Percentiles rank a stretch among this genome's conserved stretches.
phyloP scores from a whole-genome alignment of 1,139 yeast genomes.

The Geotrichum fermentans region DNA sequence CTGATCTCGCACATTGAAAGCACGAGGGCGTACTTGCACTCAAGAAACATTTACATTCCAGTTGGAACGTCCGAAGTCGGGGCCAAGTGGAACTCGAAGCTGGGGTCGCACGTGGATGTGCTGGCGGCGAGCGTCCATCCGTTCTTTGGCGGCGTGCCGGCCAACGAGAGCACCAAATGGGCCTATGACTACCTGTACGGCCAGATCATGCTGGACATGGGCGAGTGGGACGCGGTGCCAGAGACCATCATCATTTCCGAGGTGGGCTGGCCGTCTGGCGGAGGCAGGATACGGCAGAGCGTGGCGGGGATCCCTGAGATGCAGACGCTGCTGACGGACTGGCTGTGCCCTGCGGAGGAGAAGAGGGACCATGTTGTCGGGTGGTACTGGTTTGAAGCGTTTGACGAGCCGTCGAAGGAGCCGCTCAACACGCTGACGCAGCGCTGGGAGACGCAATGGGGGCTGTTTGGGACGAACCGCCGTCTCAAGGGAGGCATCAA shows the following conservation, averaged over 20 bases:
- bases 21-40: conserved; percentile 40
- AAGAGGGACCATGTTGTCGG: conserved; percentile 34
- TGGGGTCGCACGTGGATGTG: conserved; percentile 45
- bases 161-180: conserved; percentile 51
- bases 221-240: conserved; percentile 27
- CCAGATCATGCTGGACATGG: conserved; percentile 38
- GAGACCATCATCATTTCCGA: conserved; percentile 48
- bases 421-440: conserved; percentile 47
- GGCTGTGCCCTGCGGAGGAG: conserved; percentile 46
- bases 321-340: conserved; percentile 48
- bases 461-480: conserved; percentile 51
- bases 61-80: conserved; percentile 59
- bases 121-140: conserved; percentile 67
- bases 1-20: conserved; percentile 45
- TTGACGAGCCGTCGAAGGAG: conserved; percentile 68
- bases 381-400: conserved; percentile 67
- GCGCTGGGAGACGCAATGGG: conserved; percentile 72
- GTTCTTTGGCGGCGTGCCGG: conserved; percentile 57
- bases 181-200: conserved; percentile 46
- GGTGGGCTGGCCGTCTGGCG: conserved; percentile 68
- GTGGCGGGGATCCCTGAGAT: conserved; percentile 45
- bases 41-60: conserved; percentile 39
- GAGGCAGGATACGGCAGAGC: conserved; percentile 48
- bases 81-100: conserved; percentile 37
- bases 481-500: conserved; percentile 37